Evolutionary conservation across 768 basidiomycete species (phyloP).

Genomic region (Suillus bovinus): DNA sequence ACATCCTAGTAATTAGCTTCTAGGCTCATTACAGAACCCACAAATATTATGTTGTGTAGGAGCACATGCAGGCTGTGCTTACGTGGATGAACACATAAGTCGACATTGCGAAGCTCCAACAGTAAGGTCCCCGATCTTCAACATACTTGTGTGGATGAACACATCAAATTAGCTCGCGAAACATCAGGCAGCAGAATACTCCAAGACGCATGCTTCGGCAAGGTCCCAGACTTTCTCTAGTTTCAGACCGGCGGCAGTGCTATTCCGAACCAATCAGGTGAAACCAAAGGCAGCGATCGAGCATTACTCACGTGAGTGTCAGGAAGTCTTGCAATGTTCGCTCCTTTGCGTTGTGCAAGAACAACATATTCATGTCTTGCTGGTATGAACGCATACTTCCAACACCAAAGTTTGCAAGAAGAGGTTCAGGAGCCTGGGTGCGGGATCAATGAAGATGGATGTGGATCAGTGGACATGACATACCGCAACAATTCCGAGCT

Average conservation of each 20-base stretch:
- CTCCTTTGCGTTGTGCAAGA: constrained; percentile 33
- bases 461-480: background rate
- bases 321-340: constrained; percentile 31
- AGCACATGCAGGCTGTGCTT: background rate
- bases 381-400: constrained; percentile 31
- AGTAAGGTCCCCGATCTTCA: constrained; percentile 30
- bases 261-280: constrained; percentile 15
- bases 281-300: background rate
- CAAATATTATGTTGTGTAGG: background rate
- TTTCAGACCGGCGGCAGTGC: constrained; percentile 26
- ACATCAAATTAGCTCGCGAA: constrained; percentile 7
- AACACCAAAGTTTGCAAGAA: constrained; percentile 35
- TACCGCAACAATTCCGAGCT: constrained; percentile 19
- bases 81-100: constrained; percentile 20
- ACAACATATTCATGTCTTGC: constrained; percentile 32
- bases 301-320: constrained; percentile 27
- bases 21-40: constrained; percentile 7
- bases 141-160: constrained; percentile 21
- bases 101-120: constrained; percentile 24
- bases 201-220: constrained; percentile 25
- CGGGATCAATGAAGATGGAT: background rate
- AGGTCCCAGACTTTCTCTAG: constrained; percentile 35
- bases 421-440: constrained; percentile 33
- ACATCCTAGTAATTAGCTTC: background rate
- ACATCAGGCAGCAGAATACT: constrained; percentile 24